Percentiles rank a stretch among this genome's conserved stretches.
phyloP scores from a whole-genome alignment of 2,329 filamentous ascomycete genomes.

The Diaporthe eres region DNA sequence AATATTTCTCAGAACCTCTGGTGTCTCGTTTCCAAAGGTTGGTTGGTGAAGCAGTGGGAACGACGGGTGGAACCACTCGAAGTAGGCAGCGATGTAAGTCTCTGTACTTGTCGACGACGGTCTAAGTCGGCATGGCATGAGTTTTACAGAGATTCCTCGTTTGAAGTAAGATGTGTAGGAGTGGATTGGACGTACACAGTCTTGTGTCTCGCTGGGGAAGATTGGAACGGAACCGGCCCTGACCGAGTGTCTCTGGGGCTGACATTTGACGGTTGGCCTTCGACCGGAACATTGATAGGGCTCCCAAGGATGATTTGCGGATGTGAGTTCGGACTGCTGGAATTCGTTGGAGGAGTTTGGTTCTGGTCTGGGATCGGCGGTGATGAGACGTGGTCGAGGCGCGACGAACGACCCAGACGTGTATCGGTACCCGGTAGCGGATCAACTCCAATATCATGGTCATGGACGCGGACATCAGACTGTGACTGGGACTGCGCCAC shows the following conservation, averaged over 20 bases:
- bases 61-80: conserved; percentile 46
- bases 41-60: conserved; percentile 45
- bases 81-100: conserved; percentile 43
- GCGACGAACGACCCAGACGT: not conserved
- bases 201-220: not conserved
- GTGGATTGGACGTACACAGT: not conserved
- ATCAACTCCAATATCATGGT: not conserved
- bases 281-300: not conserved
- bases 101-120: not conserved
- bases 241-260: not conserved
- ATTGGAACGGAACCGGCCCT: not conserved
- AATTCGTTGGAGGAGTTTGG: not conserved
- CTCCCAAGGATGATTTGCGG: not conserved
- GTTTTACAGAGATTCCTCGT: not conserved
- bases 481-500: not conserved
- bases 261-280: not conserved
- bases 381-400: conserved; percentile 21
- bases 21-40: conserved; percentile 38
- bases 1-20: conserved; percentile 39
- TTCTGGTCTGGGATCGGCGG: not conserved
- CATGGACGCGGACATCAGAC: not conserved
- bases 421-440: not conserved
- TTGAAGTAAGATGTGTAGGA: no score
- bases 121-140: not conserved
- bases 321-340: not conserved